Base-by-base conservation (phyloP, 2,329 filamentous ascomycete genomes). In the Fulvia fulva region DNA sequence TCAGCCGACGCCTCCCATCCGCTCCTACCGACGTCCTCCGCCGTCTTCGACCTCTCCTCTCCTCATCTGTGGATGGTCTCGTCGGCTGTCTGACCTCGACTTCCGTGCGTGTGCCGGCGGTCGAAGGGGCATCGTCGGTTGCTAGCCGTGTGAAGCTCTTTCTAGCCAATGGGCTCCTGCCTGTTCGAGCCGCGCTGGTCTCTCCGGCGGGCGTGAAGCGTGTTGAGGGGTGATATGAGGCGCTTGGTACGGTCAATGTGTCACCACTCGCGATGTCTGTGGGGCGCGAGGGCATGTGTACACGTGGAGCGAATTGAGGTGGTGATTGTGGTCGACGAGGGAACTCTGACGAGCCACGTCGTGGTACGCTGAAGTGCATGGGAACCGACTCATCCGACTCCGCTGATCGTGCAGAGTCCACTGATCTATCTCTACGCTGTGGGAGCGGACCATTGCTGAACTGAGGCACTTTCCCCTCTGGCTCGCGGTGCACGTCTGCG, bases 91-190 rank as follows among this genome's bases (percentile, higher is more conserved):
- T 56, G 12, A 65, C 64, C 23, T 64, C 64, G 0, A 65, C 50
- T 37, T 65, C 63, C 1, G 58, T 59, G 12, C 56, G 52, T 14
- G 57, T 59, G 2, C 60, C 63, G 5, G 59, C 64, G 2, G 59
- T 56, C 1, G 58, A 59, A 1, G 61, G 59, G 6, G 59, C 60
- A 32, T 66, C 64, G 7, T 65, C 60, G 7, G 58, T 62, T 9
- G 60, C 67, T 23, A 65, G 52, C 5, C 59, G 61, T 1, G 65
- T 68, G 60, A 77, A 78, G 62, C 76, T 78, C 59, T 74, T 73
- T 46, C 76, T 72, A 3, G 77, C 77, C 21, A 80, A 71, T 2
- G 78, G 78, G 58, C 76, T 78, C 26, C 75, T 73, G 52, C 76
- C 77, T 7, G 67, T 70, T n/a, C 74, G 64, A 5, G 55, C 41